Conservation (phyloP, 2,329 filamentous ascomycete species). For the Tolypocladium guangdongense region DNA sequence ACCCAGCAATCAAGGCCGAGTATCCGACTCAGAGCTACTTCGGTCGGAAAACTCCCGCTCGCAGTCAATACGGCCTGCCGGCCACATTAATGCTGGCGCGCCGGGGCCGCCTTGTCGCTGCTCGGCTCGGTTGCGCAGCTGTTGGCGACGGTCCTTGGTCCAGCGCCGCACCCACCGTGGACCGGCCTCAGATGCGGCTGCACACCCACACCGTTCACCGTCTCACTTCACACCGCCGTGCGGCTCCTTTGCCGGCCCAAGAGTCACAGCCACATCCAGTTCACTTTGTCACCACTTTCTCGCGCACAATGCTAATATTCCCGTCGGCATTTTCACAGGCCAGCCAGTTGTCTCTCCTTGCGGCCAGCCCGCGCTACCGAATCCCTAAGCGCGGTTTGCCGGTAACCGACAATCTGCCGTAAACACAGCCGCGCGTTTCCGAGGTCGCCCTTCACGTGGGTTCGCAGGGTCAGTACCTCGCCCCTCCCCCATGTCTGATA, state of each 20-base stretch:
- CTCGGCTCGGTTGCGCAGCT: not conserved
- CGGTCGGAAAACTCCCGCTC: not conserved
- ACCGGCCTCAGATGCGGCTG: not conserved
- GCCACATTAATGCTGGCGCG: not conserved
- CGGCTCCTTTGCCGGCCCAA: not conserved
- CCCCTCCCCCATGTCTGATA: not conserved
- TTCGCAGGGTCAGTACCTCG: constrained; percentile 5
- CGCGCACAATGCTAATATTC: not conserved
- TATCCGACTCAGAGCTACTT: not conserved
- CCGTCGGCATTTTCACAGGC: not conserved
- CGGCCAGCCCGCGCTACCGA: not conserved
- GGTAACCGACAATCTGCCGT: constrained; percentile 8
- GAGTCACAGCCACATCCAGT: not conserved
- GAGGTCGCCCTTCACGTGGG: constrained; percentile 2
- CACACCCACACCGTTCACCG: not conserved
- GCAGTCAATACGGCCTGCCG: not conserved
- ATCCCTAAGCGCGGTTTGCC: constrained; percentile 4
- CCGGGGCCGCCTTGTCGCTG: not conserved
- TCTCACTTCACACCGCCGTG: not conserved
- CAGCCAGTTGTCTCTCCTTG: not conserved
- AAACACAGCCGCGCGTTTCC: not conserved
- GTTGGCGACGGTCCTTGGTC: not conserved
- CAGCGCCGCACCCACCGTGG: not conserved
- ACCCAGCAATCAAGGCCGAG: not conserved
- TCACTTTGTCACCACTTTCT: not conserved